Base-by-base conservation (phyloP, 176 grass and related monocot species). In the Themeda triandra region DNA sequence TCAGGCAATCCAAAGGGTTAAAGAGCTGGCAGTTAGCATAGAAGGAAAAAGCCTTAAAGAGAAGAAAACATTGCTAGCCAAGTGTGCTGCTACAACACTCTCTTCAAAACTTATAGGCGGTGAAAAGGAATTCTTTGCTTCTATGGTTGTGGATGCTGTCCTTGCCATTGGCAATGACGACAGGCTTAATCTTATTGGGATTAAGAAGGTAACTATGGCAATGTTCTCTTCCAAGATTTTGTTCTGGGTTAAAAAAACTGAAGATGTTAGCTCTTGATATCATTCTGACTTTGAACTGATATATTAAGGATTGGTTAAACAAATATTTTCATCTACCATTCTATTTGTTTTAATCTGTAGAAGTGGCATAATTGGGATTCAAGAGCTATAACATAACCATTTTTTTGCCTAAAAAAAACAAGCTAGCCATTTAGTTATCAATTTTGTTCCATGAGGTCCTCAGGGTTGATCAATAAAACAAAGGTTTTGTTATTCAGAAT, bases 61-160 rank as follows among this genome's bases (percentile, higher is more conserved):
- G 39, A 96, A 99, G 89, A 99, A 99, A 81, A 56, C 69, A 18
- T 83, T 99, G 63, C 79, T 99, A 77, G 91, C 85, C 39, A 99
- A 96, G 68, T 99, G 96, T 89, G 96, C 96, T 24, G 91, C 85
- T 23, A 99, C 96, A 11, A 99, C 96, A 51, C 96, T 99, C 12
- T 95, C 93, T 9, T 99, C 96, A 1, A 99, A 99, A 75, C 48
- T 99, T 32, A 99, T 99, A 30, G 89, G 93, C 8, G 93, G 96
- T 12, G 96, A 99, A 73, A 99, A 99, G 68, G 96, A 99, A 69
- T 99, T 96, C 46, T 99, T 99, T 71, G 89, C 93, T 48, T 67
- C 87, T 45, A 99, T 99, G 91, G 93, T 96, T 90, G 96, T 99
- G 19, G 93, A 96, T 91, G 91, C 93, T 56, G 96, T 99, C 39